Evolutionary conservation across 345 rosid species (phyloP).

Genomic region (Raphanus sativus): DNA sequence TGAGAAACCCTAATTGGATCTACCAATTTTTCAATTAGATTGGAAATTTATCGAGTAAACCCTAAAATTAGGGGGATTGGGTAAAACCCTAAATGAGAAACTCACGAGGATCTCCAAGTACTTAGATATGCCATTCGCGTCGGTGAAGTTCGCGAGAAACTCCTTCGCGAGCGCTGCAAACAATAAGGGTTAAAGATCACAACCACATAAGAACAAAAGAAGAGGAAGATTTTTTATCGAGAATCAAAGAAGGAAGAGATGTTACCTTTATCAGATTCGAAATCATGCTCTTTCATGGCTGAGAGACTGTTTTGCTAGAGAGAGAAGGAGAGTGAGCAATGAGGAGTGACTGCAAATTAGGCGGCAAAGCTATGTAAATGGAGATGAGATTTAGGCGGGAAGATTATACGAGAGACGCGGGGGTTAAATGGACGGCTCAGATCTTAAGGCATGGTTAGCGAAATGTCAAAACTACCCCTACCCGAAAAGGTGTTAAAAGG

Average conservation of each 20-base stretch:
- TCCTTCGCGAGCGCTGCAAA: slow-evolving; percentile 70
- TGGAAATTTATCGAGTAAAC: background rate
- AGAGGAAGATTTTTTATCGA: background rate
- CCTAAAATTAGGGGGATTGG: slow-evolving; percentile 12
- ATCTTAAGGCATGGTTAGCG: background rate
- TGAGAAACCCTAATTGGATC: background rate
- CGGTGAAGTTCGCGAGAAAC: slow-evolving; percentile 68
- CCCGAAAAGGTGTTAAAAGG: background rate
- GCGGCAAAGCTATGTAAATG: slow-evolving; percentile 29
- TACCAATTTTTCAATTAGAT: background rate
- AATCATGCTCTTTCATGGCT: slow-evolving; percentile 63
- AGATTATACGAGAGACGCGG: slow-evolving; percentile 11
- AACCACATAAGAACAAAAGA: background rate
- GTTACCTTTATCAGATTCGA: slow-evolving; percentile 66
- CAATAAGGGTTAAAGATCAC: background rate
- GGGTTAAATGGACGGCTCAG: slow-evolving; percentile 23
- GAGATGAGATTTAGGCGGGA: slow-evolving; percentile 54
- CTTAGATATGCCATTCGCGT: slow-evolving; percentile 70
- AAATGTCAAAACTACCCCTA: background rate
- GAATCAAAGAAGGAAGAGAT: background rate
- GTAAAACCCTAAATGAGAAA: slow-evolving; percentile 26
- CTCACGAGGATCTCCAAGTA: slow-evolving; percentile 84
- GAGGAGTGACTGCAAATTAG: background rate
- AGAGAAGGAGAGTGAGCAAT: background rate
- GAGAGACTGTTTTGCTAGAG: background rate